Conservation (phyloP, 2,329 filamentous ascomycete genomes). For the Fusarium lateritium region DNA sequence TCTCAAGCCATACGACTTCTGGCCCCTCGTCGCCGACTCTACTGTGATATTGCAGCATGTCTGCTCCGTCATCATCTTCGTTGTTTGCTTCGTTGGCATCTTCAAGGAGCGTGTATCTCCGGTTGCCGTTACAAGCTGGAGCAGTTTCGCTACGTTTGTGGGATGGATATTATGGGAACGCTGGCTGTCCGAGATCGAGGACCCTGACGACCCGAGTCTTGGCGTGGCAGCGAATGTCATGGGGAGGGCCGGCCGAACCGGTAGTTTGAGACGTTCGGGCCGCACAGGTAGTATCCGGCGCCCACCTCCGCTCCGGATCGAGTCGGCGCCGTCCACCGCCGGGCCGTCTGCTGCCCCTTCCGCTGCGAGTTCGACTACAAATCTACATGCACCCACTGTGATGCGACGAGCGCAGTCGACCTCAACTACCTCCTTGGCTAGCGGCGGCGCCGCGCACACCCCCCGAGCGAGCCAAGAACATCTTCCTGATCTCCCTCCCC, state of each 20-base stretch:
- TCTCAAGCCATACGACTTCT: constrained; percentile 96
- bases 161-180: constrained; percentile 94
- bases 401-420: constrained; percentile 64
- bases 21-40: constrained; percentile 94
- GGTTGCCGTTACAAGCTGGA: constrained; percentile 88
- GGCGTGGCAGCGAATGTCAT: constrained; percentile 55
- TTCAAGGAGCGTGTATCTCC: constrained; percentile 89
- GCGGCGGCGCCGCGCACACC: constrained; percentile 40
- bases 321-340: constrained; percentile 48
- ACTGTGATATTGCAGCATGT: constrained; percentile 98
- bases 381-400: constrained; percentile 53
- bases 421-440: constrained; percentile 69
- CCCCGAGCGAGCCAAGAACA: constrained; percentile 52
- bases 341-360: constrained; percentile 48
- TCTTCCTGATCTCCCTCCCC: constrained; percentile 49
- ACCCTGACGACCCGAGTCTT: constrained; percentile 59
- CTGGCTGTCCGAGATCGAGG: constrained; percentile 84
- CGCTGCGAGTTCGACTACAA: constrained; percentile 64
- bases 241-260: constrained; percentile 55
- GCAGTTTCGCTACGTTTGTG: constrained; percentile 84
- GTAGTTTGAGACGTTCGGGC: constrained; percentile 53
- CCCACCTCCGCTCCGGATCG: constrained; percentile 50
- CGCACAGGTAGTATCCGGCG: constrained; percentile 58
- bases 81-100: constrained; percentile 94
- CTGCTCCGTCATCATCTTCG: constrained; percentile 93